A percentile compares a stretch with the other conserved stretches of the same genome.
Evolutionary conservation across 1,284 basidiomycete species (phyloP).

Genomic region (Thelephora terrestris): DNA sequence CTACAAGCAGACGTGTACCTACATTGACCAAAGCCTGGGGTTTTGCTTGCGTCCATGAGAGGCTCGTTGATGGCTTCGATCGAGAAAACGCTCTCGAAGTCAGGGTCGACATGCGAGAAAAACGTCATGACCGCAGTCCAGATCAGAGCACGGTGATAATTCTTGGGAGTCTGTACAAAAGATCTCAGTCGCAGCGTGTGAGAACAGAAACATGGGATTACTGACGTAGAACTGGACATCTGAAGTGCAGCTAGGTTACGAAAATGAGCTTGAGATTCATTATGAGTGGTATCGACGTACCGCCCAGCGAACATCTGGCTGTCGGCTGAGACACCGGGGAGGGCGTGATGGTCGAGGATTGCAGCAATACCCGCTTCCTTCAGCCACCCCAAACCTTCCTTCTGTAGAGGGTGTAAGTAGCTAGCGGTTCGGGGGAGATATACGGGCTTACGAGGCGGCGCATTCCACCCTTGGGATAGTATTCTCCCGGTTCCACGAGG

Average conservation of each 20-base stretch:
- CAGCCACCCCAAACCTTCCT: slow-evolving; percentile 49
- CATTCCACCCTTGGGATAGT: slow-evolving; percentile 61
- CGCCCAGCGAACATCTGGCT: slow-evolving; percentile 57
- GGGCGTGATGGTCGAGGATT: slow-evolving; percentile 68
- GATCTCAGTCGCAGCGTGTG: background rate
- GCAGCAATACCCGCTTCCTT: slow-evolving; percentile 50
- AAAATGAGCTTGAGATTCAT: background rate
- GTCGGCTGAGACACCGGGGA: slow-evolving; percentile 57
- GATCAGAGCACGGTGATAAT: slow-evolving; percentile 64
- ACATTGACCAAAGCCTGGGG: slow-evolving; percentile 64
- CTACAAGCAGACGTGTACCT: slow-evolving; percentile 10
- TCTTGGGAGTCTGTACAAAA: slow-evolving; percentile 42
- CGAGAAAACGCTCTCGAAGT: slow-evolving; percentile 54
- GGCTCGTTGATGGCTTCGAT: slow-evolving; percentile 74
- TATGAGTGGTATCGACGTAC: slow-evolving; percentile 22
- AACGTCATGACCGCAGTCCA: slow-evolving; percentile 74
- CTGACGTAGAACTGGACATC: slow-evolving; percentile 65
- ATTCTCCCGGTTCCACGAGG: slow-evolving; percentile 55
- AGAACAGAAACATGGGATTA: slow-evolving; percentile 5
- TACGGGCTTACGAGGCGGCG: slow-evolving; percentile 38
- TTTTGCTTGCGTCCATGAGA: slow-evolving; percentile 52
- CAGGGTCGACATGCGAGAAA: slow-evolving; percentile 56
- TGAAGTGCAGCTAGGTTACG: slow-evolving; percentile 41
- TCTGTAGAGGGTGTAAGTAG: slow-evolving; percentile 25
- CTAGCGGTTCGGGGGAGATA: background rate